These are phyloP conservation scores for Sclerotinia sclerotiorum DNA, from an alignment of 2,329 filamentous ascomycete species.

Conservation along the genomic window DNA sequence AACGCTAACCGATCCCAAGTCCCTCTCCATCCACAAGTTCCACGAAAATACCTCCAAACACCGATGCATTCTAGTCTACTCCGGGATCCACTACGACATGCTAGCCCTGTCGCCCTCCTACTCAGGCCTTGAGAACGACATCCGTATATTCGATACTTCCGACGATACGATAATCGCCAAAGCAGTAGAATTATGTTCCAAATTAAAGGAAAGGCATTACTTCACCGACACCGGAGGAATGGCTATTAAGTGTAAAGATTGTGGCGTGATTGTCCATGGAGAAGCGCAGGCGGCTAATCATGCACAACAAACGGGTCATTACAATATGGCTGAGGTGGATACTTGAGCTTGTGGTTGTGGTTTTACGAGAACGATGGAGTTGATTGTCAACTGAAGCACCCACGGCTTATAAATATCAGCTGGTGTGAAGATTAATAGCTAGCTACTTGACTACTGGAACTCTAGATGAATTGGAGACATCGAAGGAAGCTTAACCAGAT, in stretches of 20 bases:
- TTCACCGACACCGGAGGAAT: slow-evolving; percentile 86
- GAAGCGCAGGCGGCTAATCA: slow-evolving; percentile 63
- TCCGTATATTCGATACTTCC: slow-evolving; percentile 55
- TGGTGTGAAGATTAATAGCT: background rate
- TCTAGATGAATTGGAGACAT: no score
- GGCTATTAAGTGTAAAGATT: slow-evolving; percentile 73
- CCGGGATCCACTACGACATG: slow-evolving; percentile 90
- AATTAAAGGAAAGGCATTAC: slow-evolving; percentile 73
- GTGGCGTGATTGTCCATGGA: slow-evolving; percentile 67
- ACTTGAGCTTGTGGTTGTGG: background rate
- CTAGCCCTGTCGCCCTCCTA: slow-evolving; percentile 69
- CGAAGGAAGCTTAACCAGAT: background rate
- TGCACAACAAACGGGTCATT: slow-evolving; percentile 60
- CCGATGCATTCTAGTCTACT: slow-evolving; percentile 82
- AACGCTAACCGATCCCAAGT: slow-evolving; percentile 43
- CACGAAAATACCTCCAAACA: slow-evolving; percentile 55
- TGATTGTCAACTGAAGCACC: background rate
- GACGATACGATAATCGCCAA: slow-evolving; percentile 69
- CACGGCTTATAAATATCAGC: background rate
- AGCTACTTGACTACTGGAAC: background rate
- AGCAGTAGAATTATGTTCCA: slow-evolving; percentile 62
- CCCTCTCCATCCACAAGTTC: slow-evolving; percentile 67
- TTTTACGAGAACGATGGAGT: background rate
- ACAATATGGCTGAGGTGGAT: slow-evolving; percentile 54
- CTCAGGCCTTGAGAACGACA: slow-evolving; percentile 62